Percentiles rank a stretch among this genome's conserved stretches.
These are phyloP conservation scores for Bjerkandera adusta DNA, from an alignment of 1,284 basidiomycete genomes.

Conservation along the genomic window DNA sequence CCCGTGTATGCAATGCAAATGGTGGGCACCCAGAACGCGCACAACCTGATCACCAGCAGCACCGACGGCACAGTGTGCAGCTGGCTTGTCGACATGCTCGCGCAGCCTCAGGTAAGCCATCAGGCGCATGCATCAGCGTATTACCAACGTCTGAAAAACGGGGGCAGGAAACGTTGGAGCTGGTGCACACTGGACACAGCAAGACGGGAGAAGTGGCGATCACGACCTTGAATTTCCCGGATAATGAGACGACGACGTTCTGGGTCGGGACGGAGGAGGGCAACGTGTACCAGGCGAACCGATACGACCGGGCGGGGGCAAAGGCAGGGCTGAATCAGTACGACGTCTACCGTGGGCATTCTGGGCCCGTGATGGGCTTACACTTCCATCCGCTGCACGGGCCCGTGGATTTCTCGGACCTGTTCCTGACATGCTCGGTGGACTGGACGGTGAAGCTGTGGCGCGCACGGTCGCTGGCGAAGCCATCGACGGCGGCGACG, in stretches of 20 bases:
- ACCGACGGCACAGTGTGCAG: slow-evolving; percentile 97
- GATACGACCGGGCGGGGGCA: slow-evolving; percentile 93
- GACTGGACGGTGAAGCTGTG: slow-evolving; percentile 98
- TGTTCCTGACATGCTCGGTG: slow-evolving; percentile 89
- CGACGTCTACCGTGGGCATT: slow-evolving; percentile 90
- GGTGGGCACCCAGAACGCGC: slow-evolving; percentile 97
- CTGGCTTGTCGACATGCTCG: slow-evolving; percentile 98
- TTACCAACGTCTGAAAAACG: slow-evolving; percentile 1
- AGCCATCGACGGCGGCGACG: slow-evolving; percentile 54
- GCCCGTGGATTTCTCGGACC: slow-evolving; percentile 90
- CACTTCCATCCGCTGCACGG: slow-evolving; percentile 93
- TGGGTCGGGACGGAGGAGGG: slow-evolving; percentile 98
- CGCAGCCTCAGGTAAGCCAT: slow-evolving; percentile 80
- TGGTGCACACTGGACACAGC: slow-evolving; percentile 83
- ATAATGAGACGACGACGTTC: slow-evolving; percentile 94
- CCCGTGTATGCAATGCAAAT: slow-evolving; percentile 97
- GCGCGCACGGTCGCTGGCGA: slow-evolving; percentile 73
- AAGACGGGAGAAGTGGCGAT: slow-evolving; percentile 97
- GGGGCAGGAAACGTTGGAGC: slow-evolving; percentile 84
- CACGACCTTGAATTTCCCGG: slow-evolving; percentile 89
- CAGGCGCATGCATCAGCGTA: slow-evolving; percentile 6
- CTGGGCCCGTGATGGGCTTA: slow-evolving; percentile 90
- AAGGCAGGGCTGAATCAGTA: slow-evolving; percentile 93
- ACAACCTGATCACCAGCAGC: slow-evolving; percentile 93
- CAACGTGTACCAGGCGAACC: slow-evolving; percentile 91